Percentiles rank a stretch among this genome's conserved stretches.
Evolutionary conservation across 495 filamentous ascomycete species (phyloP).

Genomic region (Pseudomonodictys pantanalensis): DNA sequence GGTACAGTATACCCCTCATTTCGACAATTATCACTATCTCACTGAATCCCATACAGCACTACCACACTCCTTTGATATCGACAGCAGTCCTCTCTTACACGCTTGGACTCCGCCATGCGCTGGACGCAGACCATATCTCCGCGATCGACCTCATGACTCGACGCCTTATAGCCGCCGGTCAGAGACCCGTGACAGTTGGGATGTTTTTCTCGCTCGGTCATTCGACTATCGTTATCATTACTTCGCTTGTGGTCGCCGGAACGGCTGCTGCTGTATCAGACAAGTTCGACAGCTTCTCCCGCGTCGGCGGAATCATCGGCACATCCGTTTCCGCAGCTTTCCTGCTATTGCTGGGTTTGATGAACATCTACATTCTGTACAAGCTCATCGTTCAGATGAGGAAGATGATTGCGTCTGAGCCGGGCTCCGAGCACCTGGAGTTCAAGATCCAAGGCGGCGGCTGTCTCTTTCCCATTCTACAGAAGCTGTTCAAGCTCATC

Average conservation of each 20-base stretch:
- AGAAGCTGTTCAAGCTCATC: constrained; percentile 75
- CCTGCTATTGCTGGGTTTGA: constrained; percentile 73
- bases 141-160: constrained; percentile 96
- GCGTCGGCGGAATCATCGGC: constrained; percentile 82
- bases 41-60: constrained; percentile 4
- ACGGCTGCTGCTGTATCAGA: constrained; percentile 77
- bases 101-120: constrained; percentile 85
- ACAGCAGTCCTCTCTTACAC: constrained; percentile 84
- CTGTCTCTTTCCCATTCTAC: constrained; percentile 67
- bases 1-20: constrained; percentile 39
- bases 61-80: constrained; percentile 60
- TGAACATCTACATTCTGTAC: constrained; percentile 81
- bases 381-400: constrained; percentile 67
- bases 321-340: constrained; percentile 81
- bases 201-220: constrained; percentile 96
- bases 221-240: constrained; percentile 83
- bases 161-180: constrained; percentile 80
- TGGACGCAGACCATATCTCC: constrained; percentile 95
- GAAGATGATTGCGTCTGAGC: constrained; percentile 48
- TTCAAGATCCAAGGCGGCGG: constrained; percentile 76
- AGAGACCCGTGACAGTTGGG: constrained; percentile 85
- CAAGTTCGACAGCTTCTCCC: constrained; percentile 73
- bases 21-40: constrained; percentile 38
- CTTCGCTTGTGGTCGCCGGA: constrained; percentile 85
- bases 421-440: constrained; percentile 53